phyloP scores from a whole-genome alignment of 352 stramenopile genomes.

The Pythium dissimile region DNA sequence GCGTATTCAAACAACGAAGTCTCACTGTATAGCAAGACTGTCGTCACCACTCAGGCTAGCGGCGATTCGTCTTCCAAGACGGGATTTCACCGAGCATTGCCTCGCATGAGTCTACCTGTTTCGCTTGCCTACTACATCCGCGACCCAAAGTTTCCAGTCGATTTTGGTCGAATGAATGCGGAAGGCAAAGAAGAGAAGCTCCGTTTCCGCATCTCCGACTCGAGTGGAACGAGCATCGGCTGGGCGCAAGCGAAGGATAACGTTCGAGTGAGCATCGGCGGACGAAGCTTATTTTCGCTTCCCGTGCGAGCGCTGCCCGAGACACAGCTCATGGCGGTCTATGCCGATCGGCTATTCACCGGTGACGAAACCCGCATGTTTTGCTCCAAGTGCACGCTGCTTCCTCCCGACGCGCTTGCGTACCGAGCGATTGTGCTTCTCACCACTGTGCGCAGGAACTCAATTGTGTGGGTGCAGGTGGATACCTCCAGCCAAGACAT shows the following conservation, averaged over 20 bases:
- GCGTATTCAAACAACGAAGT: constrained; percentile 47
- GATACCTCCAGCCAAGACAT: constrained; percentile 46
- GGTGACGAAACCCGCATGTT: constrained; percentile 79
- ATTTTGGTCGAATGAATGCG: constrained; percentile 40
- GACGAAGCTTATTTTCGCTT: constrained; percentile 62
- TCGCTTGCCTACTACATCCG: constrained; percentile 78
- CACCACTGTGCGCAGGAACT: constrained; percentile 10
- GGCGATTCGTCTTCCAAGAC: background rate
- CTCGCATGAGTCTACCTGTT: constrained; percentile 62
- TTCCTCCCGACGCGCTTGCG: constrained; percentile 47
- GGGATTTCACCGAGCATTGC: constrained; percentile 18
- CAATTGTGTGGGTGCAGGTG: constrained; percentile 70
- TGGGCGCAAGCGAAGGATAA: constrained; percentile 65
- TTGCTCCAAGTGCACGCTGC: constrained; percentile 72
- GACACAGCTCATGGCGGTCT: constrained; percentile 47
- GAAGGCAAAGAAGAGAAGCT: constrained; percentile 37
- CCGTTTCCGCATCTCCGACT: constrained; percentile 44
- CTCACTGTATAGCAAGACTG: constrained; percentile 44
- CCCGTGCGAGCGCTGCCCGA: constrained; percentile 33
- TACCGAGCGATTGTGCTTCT: constrained; percentile 60
- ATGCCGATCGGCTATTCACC: constrained; percentile 65
- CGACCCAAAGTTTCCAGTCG: constrained; percentile 68
- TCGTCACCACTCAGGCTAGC: background rate
- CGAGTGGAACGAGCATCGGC: constrained; percentile 35
- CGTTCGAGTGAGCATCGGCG: constrained; percentile 55